Conservation (phyloP, 176 grass and related monocot genomes). For the Juncus effusus region DNA sequence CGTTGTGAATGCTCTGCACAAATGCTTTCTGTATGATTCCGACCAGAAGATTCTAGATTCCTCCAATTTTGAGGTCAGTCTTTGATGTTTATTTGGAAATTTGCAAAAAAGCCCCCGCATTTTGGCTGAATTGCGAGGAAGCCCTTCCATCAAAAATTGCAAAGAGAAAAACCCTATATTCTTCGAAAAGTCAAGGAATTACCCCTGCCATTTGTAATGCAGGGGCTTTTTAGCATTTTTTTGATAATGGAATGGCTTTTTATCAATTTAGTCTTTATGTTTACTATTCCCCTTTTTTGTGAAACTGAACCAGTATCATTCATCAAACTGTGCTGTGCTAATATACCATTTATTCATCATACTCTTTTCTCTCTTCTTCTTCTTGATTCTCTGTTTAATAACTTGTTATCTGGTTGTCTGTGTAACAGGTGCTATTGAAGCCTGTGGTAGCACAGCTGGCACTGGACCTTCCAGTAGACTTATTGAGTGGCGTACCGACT, state of each 20-base stretch:
- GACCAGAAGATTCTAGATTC: slow-evolving; percentile 79
- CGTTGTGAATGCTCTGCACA: slow-evolving; percentile 70
- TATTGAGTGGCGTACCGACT: slow-evolving; percentile 34
- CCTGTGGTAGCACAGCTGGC: slow-evolving; percentile 65
- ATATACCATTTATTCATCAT: too few species aligned
- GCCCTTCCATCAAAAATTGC: too few species aligned
- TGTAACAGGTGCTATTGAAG: slow-evolving; percentile 58
- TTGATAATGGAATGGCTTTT: slow-evolving; percentile 2
- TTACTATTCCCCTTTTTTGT: background rate
- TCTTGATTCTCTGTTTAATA: background rate
- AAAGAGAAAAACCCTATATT: too few species aligned
- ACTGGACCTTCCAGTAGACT: slow-evolving; percentile 43
- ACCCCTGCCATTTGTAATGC: too few species aligned
- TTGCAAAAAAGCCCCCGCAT: too few species aligned
- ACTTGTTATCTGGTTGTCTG: background rate
- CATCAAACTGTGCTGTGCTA: too few species aligned
- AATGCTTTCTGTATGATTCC: slow-evolving; percentile 83
- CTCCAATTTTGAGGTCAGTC: slow-evolving; percentile 72
- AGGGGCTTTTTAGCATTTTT: too few species aligned
- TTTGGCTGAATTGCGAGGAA: background rate
- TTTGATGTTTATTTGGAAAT: background rate
- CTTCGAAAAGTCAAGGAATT: too few species aligned
- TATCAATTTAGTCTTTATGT: background rate
- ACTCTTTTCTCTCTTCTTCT: too few species aligned
- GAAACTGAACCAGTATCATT: background rate